These are phyloP conservation scores for Vigna trinervia DNA, from an alignment of 306 rosid genomes.

Conservation along the genomic window DNA sequence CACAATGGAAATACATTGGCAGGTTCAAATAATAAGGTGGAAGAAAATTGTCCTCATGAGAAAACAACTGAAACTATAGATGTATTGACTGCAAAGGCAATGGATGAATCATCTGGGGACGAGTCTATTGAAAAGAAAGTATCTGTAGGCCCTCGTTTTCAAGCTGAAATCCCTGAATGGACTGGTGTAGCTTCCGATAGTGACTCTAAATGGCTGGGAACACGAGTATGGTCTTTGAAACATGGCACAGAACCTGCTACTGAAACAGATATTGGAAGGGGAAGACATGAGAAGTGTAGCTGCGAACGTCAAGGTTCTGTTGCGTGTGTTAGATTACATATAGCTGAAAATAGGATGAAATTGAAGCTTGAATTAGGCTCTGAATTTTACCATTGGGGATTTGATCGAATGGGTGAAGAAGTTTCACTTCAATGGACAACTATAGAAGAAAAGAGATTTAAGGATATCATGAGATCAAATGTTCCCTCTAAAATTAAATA, in stretches of 20 bases:
- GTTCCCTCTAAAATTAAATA: slow-evolving; percentile 37
- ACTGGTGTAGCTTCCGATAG: slow-evolving; percentile 68
- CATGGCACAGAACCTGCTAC: slow-evolving; percentile 16
- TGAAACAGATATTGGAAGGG: slow-evolving; percentile 50
- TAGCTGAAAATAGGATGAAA: slow-evolving; percentile 79
- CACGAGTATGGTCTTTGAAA: slow-evolving; percentile 63
- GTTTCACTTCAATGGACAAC: slow-evolving; percentile 82
- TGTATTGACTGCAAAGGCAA: slow-evolving; percentile 9
- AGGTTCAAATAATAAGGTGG: slow-evolving; percentile 40
- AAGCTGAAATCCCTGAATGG: slow-evolving; percentile 83
- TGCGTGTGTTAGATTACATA: slow-evolving; percentile 81
- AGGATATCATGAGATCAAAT: slow-evolving; percentile 56
- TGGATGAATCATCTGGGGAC: slow-evolving; percentile 36
- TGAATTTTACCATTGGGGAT: slow-evolving; percentile 72
- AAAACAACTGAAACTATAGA: slow-evolving; percentile 39
- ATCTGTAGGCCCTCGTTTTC: slow-evolving; percentile 59
- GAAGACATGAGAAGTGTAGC: slow-evolving; percentile 63
- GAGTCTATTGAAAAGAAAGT: slow-evolving; percentile 49
- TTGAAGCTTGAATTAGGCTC: slow-evolving; percentile 74
- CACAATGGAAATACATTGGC: slow-evolving; percentile 39
- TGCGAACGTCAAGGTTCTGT: slow-evolving; percentile 72
- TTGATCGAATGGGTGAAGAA: slow-evolving; percentile 86
- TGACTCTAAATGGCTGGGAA: slow-evolving; percentile 82
- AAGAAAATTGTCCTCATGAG: slow-evolving; percentile 46
- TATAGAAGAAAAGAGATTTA: slow-evolving; percentile 73